Evolutionary conservation across 2,329 filamentous ascomycete species (phyloP), one percentile per base, ranked within the genome.

Genomic region (Chaetomium olivaceum): DNA sequence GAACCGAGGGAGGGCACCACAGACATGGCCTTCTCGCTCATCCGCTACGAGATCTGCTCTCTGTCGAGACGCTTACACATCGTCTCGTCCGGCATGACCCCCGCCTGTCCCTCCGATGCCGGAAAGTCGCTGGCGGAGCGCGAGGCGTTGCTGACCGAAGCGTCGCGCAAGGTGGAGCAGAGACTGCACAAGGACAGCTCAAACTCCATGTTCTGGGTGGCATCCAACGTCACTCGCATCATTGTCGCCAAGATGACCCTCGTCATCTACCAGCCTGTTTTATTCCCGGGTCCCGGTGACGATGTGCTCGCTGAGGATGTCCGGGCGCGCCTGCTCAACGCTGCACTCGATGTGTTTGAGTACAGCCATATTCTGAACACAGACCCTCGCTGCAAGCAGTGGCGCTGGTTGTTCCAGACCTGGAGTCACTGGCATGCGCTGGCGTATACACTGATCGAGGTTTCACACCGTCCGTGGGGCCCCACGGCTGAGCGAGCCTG

Each of bases 381-480:
- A 2, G 83, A 87, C 63, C 75, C 77, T 2, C 77, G 76, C 19
- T 80, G 79, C 61, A 79, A 79, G 11, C 81, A 82, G 56, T 87
- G 83, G 81, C 82, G 83, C 21, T 88, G 85, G 85, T 76, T 86
- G 6, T 87, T 85, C 73, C 82, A 86, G 69, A 85, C 83, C 0
- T 87, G 86, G 71, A 84, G 81, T 0, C 84, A 87, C 66, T 87
- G 85, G 83, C 80, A 87, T 68, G 83, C 85, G 4, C 80, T 87
- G 3, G 83, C 84, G 0, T 87, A 84, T 68, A 76, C 86, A 0
- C 70, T 87, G 31, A 78, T 87, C 14, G 83, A 86, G 70, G 74
- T 82, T 1, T 80, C 78, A 16, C 79, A 79, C 3, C 76, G 80
- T 0, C 76, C 78, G 1, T 83, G 81, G 80, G 80, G 80, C 12